A percentile compares a stretch with the other conserved stretches of the same genome.
These are phyloP conservation scores for Podaxis sp. DNA, from an alignment of 768 basidiomycete species.

Conservation along the genomic window DNA sequence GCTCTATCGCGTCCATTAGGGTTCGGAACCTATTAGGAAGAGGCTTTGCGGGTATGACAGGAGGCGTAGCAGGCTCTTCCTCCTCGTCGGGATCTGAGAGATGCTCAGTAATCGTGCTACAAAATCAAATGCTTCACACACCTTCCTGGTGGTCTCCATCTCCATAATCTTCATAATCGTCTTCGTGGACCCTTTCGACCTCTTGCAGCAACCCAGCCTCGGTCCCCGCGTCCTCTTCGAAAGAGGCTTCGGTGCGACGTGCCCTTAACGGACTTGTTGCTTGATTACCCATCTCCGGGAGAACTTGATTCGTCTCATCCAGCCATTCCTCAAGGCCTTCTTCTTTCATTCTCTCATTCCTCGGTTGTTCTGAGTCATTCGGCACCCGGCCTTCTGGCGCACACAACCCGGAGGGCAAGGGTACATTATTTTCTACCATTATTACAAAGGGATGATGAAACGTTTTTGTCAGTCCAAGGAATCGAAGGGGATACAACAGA, in stretches of 20 bases:
- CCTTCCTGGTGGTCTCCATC: too few species aligned
- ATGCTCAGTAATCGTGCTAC: too few species aligned
- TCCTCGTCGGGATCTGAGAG: background rate
- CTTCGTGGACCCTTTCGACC: too few species aligned
- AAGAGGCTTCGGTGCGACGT: too few species aligned
- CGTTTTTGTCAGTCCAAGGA: too few species aligned
- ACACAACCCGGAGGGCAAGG: background rate
- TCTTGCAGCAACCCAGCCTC: background rate
- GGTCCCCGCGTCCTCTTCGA: background rate
- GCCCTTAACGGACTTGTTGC: background rate
- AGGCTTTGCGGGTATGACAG: too few species aligned
- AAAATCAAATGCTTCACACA: too few species aligned
- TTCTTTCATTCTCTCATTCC: too few species aligned
- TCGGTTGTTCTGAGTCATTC: background rate
- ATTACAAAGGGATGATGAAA: too few species aligned
- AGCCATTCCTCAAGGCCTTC: background rate
- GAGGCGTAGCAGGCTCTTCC: background rate
- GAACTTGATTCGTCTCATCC: background rate
- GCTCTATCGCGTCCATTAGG: background rate
- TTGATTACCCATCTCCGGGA: background rate
- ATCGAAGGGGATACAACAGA: background rate
- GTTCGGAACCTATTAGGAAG: too few species aligned
- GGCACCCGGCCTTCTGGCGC: background rate
- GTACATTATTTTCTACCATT: background rate
- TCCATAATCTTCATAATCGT: background rate